A percentile compares a stretch with the other conserved stretches of the same genome.
phyloP scores from a whole-genome alignment of 345 rosid species.

The Arabidopsis arenosa region DNA sequence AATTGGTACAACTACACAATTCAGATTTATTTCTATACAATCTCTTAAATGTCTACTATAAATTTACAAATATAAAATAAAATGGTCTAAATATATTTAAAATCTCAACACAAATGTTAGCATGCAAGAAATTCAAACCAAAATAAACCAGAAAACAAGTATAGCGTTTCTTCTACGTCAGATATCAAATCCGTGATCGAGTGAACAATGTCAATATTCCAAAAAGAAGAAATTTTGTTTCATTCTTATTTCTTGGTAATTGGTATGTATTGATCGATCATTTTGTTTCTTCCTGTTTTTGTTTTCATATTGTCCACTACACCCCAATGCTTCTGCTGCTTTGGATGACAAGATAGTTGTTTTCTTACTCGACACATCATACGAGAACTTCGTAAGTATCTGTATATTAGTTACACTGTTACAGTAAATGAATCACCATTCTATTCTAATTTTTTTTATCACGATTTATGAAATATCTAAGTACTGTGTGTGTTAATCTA shows the following conservation, averaged over 20 bases:
- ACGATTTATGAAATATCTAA: too few relatives aligned
- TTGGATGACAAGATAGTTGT: not conserved
- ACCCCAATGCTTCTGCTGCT: not conserved
- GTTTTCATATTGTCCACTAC: not conserved
- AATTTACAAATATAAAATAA: not conserved
- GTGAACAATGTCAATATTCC: constrained; percentile 5
- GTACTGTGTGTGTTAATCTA: too few relatives aligned
- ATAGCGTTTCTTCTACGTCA: not conserved
- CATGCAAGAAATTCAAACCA: not conserved
- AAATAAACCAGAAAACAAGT: not conserved
- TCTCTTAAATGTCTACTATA: not conserved
- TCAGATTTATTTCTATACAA: not conserved
- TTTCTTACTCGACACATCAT: not conserved
- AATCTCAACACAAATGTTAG: not conserved
- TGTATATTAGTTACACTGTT: not conserved
- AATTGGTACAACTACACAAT: not conserved
- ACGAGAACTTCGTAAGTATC: not conserved
- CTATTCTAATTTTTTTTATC: too few relatives aligned
- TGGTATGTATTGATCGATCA: not conserved
- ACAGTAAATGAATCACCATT: too few relatives aligned
- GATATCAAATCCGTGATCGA: constrained; percentile 4
- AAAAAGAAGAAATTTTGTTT: not conserved
- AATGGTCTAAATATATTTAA: not conserved
- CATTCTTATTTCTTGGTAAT: constrained; percentile 6
- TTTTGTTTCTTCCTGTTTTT: constrained; percentile 2